phyloP scores from a whole-genome alignment of 108 stramenopile genomes.

The Fistulifera pelliculosa region DNA sequence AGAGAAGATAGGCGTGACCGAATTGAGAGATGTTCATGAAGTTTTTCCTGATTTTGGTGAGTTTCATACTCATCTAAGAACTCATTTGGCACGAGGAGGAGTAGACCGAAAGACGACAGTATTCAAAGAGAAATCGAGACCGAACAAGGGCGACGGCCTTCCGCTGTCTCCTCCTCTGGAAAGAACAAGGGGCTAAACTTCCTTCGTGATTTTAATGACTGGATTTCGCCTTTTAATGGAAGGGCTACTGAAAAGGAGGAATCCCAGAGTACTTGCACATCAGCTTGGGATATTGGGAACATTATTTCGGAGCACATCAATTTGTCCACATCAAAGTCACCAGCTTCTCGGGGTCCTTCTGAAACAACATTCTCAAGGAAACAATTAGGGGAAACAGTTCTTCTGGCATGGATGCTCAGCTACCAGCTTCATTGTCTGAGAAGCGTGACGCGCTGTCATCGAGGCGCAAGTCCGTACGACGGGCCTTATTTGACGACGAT shows the following conservation, averaged over 20 bases:
- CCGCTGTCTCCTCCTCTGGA: not conserved
- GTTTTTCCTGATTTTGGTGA: slow-evolving; percentile 5
- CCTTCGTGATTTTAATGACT: not conserved
- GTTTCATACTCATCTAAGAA: slow-evolving; percentile 4
- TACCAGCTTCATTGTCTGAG: too few relatives aligned
- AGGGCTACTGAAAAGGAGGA: not conserved
- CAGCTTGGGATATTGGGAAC: slow-evolving; percentile 1
- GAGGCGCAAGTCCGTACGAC: too few relatives aligned
- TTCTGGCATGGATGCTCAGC: too few relatives aligned
- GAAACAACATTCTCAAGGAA: not conserved
- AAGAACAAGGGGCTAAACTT: not conserved
- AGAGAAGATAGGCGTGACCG: not conserved
- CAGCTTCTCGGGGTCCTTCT: not conserved
- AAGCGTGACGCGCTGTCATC: too few relatives aligned
- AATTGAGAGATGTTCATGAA: slow-evolving; percentile 2
- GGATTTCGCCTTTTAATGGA: not conserved
- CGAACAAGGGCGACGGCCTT: not conserved
- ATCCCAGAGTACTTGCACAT: not conserved
- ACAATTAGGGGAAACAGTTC: too few relatives aligned
- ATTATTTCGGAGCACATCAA: too few relatives aligned
- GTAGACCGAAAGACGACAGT: not conserved
- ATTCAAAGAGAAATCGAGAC: too few relatives aligned
- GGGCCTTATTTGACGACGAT: slow-evolving; percentile 2
- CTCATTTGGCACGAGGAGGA: slow-evolving; percentile 2
- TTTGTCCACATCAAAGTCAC: too few relatives aligned